Base-by-base conservation (phyloP, 306 rosid species). In the Purshia tridentata region DNA sequence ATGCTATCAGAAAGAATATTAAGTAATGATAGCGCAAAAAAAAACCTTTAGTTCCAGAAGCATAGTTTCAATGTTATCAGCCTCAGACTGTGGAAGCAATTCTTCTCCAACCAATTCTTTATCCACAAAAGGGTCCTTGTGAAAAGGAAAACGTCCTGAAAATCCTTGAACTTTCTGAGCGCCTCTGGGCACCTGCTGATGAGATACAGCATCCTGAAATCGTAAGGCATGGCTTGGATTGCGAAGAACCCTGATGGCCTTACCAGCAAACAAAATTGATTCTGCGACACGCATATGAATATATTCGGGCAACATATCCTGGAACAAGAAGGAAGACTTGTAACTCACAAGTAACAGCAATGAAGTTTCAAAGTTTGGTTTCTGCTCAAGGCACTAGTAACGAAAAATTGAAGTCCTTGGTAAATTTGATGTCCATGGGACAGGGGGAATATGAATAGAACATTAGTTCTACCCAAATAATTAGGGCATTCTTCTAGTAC, bases 231-330 rank as follows among this genome's bases (percentile, higher is more conserved):
- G 87, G 78, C 92, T 91, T 76, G 97, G 97, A 78, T 88, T 95
- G 83, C 89, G 89, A 72, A 95, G 91, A 82, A 95, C 87, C 87
- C 97, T 83, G 69, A 90, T 85, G 55, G 99, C 99, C 81, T 95
- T 95, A 48, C 99, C 99, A 61, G 99, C 91, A 86, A 95, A 95
- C 58, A 94, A 88, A 84, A 91, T 76, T 69, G 97, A 91, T 77
- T 94, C 99, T 23, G 98, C 96, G 59, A 90, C 93, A 59, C 87
- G 86, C 92, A 90, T 94, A 45, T 95, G 95, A 48, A 91, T 86
- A 82, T 91, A 86, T 48, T 94, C 96, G 6, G 99, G 99, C 44
- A 90, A 91, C 99, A 94, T 94, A 86, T 91, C 98, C 99, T 90
- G 82, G 76, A 75, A 81, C 75, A 42, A 73, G 62, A 20, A 6